Base-by-base conservation (phyloP, 2,329 filamentous ascomycete species). In the Sporothrix schenckii region DNA sequence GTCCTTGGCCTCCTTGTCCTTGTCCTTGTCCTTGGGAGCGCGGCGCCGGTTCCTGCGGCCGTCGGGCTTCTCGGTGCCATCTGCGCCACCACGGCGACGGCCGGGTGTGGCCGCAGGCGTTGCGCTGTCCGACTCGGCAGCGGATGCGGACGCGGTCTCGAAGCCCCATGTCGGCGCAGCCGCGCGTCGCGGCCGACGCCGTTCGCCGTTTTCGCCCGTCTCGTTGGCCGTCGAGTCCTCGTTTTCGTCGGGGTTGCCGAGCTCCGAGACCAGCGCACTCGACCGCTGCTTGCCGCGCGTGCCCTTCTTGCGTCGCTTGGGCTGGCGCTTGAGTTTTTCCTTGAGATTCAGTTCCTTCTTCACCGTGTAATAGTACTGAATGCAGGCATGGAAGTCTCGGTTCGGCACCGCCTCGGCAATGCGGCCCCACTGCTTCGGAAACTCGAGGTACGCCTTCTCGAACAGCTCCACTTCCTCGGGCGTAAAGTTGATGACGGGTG, bases 361-460 rank as follows among this genome's bases (percentile, higher is more conserved):
- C 77, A 90, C 92, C 73, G 92, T 84, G 79, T 95, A 95, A 80
- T 95, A 95, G 79, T 94, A 93, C 77, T 93, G 90, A 75, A 95
- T 95, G 79, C 91, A 93, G 61, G 91, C 87, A 74, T 91, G 90
- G 79, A 92, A 93, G 75, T 91, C 89, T 30, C 92, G 88, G 41
- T 86, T 84, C 0, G 86, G 85, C 6, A 94, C 81, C 30, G 85
- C 84, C 71, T 91, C 88, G 5, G 92, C 90, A 71, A 95, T 89
- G 75, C 88, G 89, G 70, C 91, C 91, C 91, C 91, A 95, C 76
- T 93, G 91, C 83, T 95, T 95, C 0, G 91, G 91, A 71, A 86
- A 87, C 72, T 92, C 90, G 66, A 92, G 84, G 76, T 93, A 94
- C 13, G 88, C 85, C 74, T 90, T 89, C 74, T 93, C 90, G 77